These are phyloP conservation scores for Globisporangium viniferum DNA, from an alignment of 352 stramenopile species.

Conservation along the genomic window DNA sequence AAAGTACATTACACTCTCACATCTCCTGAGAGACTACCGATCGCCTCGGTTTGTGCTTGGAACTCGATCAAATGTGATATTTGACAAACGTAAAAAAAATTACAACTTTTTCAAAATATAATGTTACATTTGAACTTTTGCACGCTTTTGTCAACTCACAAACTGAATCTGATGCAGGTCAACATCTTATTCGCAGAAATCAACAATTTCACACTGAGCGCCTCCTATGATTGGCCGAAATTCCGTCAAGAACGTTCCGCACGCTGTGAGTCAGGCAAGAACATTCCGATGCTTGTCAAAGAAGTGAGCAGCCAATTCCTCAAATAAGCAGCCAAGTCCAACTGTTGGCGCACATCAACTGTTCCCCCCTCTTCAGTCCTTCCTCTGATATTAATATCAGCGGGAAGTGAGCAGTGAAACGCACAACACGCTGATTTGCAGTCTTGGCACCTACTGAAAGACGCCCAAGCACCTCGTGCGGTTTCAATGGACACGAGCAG, in stretches of 20 bases:
- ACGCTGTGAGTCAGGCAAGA: background rate
- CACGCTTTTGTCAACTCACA: background rate
- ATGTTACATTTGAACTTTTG: too few species aligned
- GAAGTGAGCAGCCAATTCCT: background rate
- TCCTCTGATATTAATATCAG: constrained; percentile 1
- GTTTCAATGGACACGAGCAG: background rate
- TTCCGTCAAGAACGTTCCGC: background rate
- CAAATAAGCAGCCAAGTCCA: background rate
- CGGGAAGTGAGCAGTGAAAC: background rate
- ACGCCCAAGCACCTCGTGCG: background rate
- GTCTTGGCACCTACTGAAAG: background rate
- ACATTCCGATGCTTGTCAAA: background rate
- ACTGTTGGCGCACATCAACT: background rate
- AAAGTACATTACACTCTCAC: too few species aligned
- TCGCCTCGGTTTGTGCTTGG: too few species aligned
- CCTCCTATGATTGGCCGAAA: background rate
- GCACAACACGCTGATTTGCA: background rate
- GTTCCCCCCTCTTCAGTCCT: background rate
- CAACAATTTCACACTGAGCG: background rate
- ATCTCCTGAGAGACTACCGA: too few species aligned
- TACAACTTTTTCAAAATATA: too few species aligned
- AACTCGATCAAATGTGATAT: too few species aligned
- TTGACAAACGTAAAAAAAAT: too few species aligned
- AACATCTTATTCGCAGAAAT: background rate
- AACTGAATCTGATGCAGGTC: background rate